Evolutionary conservation across 768 basidiomycete species (phyloP).

Genomic region (Russula vinacea): DNA sequence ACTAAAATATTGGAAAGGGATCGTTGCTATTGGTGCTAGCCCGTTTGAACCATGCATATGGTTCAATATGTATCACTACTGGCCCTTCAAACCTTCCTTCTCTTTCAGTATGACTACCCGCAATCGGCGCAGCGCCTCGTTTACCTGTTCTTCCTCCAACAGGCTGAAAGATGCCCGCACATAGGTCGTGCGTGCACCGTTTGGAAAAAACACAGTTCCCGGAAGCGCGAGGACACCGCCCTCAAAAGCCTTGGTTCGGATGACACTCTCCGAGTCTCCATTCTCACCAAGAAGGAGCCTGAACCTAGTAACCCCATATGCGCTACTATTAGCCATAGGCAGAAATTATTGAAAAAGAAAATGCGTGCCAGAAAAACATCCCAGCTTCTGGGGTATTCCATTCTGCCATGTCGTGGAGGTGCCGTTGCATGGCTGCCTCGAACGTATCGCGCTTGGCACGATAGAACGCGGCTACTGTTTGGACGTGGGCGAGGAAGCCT

Average conservation of each 20-base stretch:
- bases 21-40: neutral
- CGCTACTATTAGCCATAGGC: neutral
- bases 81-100: neutral
- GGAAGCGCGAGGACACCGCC: conserved; percentile 88
- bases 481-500: conserved; percentile 67
- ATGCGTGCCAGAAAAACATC: conserved; percentile 84
- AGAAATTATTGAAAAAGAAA: conserved; percentile 26
- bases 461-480: conserved; percentile 70
- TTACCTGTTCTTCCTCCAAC: conserved; percentile 60
- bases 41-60: neutral
- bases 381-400: conserved; percentile 72
- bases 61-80: neutral
- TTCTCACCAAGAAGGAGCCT: conserved; percentile 62
- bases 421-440: conserved; percentile 66
- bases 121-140: conserved; percentile 68
- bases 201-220: conserved; percentile 78
- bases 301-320: conserved; percentile 50
- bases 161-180: conserved; percentile 84
- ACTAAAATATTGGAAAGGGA: neutral
- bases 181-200: conserved; percentile 62
- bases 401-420: conserved; percentile 75
- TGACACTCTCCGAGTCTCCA: conserved; percentile 55
- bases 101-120: conserved; percentile 33
- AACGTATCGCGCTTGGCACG: conserved; percentile 71
- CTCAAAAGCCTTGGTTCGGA: conserved; percentile 70